Base-by-base conservation (phyloP, 1,139 yeast genomes). In the Wickerhamomyces sp. region DNA sequence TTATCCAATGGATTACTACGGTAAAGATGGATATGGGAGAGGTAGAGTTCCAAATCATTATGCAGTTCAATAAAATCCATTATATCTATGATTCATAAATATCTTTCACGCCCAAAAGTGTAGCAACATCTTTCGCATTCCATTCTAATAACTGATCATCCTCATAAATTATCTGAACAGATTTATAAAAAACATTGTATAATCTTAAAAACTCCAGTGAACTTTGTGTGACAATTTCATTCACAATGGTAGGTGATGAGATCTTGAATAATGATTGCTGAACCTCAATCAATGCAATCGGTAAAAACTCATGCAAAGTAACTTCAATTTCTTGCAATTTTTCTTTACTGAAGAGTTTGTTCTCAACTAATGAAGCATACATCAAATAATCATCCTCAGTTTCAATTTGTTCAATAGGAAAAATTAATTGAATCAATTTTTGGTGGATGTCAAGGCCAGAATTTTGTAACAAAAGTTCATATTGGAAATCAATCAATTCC, bases 1-100 rank as follows among this genome's bases (percentile, higher is more conserved):
- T 42, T 92, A 92, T 59, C 97, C 97, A 7, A 92, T 92, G 98
- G 97, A 94, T 60, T 92, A 92, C 59, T 92, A 92, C 58, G 80
- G 85, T 10, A 76, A 76, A 52, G 88, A 88, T 43, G 97, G 98
- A 1, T 90, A 92, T 54, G 99, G 98, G 8, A 74, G 98, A 49
- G 97, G 97, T 6, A 70, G 76, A 49, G 59, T 72, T 14, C 96
- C 95, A 1, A 43, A 52, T 17, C 69, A 64, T 45, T 59, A 63
- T 7, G 27, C 34, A 16, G 43, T 46, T 30, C 36, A 39, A 22
- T 41, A 36, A 16, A 12, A n/a, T 12, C 9, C 9, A 14, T 24
- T 13, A 19, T 28, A 27, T 21, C 22, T 14, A 22, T 31, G 9
- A 28, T 28, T 40, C 42, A 30, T 41, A 46, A n/a, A 39, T 29